phyloP scores from a whole-genome alignment of 2,329 filamentous ascomycete genomes.

The Neopestalotiopsis sp. region DNA sequence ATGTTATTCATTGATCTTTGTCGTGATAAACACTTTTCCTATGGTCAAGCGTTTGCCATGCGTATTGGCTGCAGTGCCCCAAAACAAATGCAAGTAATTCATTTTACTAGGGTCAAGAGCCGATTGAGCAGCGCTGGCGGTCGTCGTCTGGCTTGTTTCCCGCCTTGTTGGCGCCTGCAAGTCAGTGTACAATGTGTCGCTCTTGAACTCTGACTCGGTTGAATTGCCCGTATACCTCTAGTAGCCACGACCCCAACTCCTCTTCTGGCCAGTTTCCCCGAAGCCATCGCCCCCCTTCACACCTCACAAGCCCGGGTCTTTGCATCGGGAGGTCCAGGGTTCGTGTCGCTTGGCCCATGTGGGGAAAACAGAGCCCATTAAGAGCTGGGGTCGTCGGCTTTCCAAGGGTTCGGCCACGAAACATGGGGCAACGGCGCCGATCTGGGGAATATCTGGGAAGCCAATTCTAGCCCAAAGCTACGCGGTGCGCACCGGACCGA shows the following conservation, averaged over 20 bases:
- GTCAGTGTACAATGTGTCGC: background rate
- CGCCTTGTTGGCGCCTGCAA: constrained; percentile 1
- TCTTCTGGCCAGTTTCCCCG: constrained; percentile 15
- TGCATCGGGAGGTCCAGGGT: background rate
- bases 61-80: background rate
- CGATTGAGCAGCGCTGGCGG: background rate
- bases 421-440: constrained; percentile 2
- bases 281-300: constrained; percentile 1
- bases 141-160: background rate
- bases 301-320: background rate
- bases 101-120: background rate
- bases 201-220: constrained; percentile 2
- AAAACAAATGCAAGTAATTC: background rate
- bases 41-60: background rate
- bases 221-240: constrained; percentile 11
- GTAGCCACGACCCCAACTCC: constrained; percentile 7
- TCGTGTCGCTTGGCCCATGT: background rate
- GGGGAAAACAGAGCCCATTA: background rate
- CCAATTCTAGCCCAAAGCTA: background rate
- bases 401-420: background rate
- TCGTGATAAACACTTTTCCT: background rate
- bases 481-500: constrained; percentile 19
- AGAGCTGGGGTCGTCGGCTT: constrained; percentile 1
- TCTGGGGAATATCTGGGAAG: constrained; percentile 12
- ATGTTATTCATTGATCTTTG: background rate